A percentile compares a stretch with the other conserved stretches of the same genome.
These are phyloP conservation scores for Saturnispora saitoi DNA, from an alignment of 805 yeast genomes.

Conservation along the genomic window DNA sequence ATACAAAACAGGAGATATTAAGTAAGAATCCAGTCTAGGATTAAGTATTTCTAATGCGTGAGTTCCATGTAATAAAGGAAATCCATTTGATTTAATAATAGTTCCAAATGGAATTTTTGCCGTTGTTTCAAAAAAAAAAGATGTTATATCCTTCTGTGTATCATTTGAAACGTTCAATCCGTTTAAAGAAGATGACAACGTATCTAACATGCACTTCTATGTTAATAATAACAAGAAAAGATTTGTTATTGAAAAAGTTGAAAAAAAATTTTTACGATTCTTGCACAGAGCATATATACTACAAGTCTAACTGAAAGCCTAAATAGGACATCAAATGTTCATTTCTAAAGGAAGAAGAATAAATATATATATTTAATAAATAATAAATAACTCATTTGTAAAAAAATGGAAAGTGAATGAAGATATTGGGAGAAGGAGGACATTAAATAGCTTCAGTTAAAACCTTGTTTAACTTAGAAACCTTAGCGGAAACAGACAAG, in stretches of 20 bases:
- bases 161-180: neutral
- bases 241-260: neutral
- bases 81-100: slow-evolving; percentile 50
- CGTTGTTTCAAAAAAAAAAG: slow-evolving; percentile 34
- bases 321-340: neutral
- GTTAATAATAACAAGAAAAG: neutral
- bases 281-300: neutral
- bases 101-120: slow-evolving; percentile 33
- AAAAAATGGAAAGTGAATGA: neutral
- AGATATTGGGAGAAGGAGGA: neutral
- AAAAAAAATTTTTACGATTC: neutral
- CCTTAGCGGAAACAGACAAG: slow-evolving; percentile 75
- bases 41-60: slow-evolving; percentile 78
- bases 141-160: slow-evolving; percentile 44
- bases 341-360: neutral
- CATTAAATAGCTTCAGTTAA: slow-evolving; percentile 75
- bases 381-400: neutral
- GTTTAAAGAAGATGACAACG: neutral
- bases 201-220: neutral
- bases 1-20: slow-evolving; percentile 41
- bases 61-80: slow-evolving; percentile 74
- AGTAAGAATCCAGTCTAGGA: slow-evolving; percentile 66
- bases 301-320: neutral
- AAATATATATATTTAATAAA: slow-evolving; percentile 1
- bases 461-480: slow-evolving; percentile 81